A percentile compares a stretch with the other conserved stretches of the same genome.
phyloP scores from a whole-genome alignment of 2,329 filamentous ascomycete species.

The Botrytis fragariae region DNA sequence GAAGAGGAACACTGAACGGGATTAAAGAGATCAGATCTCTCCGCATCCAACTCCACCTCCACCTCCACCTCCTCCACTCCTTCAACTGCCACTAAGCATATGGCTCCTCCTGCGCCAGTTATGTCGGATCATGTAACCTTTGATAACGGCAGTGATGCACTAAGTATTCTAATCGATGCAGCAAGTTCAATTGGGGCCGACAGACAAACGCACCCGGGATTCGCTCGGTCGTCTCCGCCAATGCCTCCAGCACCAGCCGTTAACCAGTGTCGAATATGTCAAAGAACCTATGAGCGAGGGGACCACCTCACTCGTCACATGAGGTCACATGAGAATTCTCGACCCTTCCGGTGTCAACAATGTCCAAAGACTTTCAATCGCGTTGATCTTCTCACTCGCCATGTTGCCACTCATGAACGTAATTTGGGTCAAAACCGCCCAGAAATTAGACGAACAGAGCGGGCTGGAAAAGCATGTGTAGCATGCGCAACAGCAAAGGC shows the following conservation, averaged over 20 bases:
- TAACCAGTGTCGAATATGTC: constrained; percentile 27
- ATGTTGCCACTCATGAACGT: constrained; percentile 25
- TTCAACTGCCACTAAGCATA: neutral
- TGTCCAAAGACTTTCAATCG: constrained; percentile 26
- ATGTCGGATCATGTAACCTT: neutral
- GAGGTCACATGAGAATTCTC: constrained; percentile 31
- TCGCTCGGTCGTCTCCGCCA: neutral
- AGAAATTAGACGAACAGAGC: constrained; percentile 18
- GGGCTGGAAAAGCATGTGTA: constrained; percentile 26
- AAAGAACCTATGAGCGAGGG: constrained; percentile 27
- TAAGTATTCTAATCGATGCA: neutral
- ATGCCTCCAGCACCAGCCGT: neutral
- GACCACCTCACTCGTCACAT: constrained; percentile 23
- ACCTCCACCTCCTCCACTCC: neutral
- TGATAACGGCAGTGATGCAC: neutral
- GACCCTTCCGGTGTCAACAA: constrained; percentile 25
- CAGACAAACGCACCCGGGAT: neutral
- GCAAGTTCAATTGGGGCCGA: neutral
- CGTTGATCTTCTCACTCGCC: constrained; percentile 24
- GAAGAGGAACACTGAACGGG: neutral
- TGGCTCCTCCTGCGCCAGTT: neutral
- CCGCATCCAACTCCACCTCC: neutral
- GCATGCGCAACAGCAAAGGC: constrained; percentile 27
- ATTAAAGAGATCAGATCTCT: neutral
- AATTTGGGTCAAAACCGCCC: constrained; percentile 9